These are phyloP conservation scores for Pestalotiopsis sp. DNA, from an alignment of 2,329 filamentous ascomycete species.

Conservation along the genomic window DNA sequence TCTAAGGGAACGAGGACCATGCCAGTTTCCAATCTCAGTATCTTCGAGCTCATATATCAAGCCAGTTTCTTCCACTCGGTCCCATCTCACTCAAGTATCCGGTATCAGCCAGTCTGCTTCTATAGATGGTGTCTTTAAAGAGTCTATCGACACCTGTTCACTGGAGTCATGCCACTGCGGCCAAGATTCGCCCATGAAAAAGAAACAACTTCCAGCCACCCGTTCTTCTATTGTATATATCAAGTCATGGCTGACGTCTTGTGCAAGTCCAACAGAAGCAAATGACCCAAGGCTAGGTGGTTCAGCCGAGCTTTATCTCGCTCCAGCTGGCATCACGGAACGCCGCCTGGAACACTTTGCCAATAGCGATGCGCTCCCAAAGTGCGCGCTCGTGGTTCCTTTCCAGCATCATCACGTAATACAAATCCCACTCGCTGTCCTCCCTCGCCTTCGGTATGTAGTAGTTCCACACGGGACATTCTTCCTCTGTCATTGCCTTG, in stretches of 20 bases:
- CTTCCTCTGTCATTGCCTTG: background rate
- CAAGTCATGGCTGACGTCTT: background rate
- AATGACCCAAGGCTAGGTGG: background rate
- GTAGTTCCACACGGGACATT: background rate
- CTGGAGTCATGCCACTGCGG: no score
- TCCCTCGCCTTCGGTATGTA: background rate
- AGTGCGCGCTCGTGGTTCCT: background rate
- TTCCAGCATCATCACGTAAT: background rate
- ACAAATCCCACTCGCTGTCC: background rate
- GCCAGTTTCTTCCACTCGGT: no score
- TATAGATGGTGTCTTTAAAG: no score
- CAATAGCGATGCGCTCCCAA: background rate
- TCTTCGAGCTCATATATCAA: no score
- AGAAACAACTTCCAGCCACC: no score
- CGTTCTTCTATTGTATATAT: no score
- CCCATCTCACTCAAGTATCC: no score
- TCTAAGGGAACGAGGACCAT: no score
- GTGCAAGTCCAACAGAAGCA: background rate
- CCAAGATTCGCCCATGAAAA: no score
- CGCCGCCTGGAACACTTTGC: background rate
- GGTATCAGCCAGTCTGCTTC: no score
- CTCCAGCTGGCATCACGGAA: background rate
- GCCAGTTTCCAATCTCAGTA: no score
- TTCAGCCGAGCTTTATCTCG: background rate
- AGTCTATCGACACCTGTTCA: no score